phyloP scores from a whole-genome alignment of 495 filamentous ascomycete genomes.

The Podospora sp. region DNA sequence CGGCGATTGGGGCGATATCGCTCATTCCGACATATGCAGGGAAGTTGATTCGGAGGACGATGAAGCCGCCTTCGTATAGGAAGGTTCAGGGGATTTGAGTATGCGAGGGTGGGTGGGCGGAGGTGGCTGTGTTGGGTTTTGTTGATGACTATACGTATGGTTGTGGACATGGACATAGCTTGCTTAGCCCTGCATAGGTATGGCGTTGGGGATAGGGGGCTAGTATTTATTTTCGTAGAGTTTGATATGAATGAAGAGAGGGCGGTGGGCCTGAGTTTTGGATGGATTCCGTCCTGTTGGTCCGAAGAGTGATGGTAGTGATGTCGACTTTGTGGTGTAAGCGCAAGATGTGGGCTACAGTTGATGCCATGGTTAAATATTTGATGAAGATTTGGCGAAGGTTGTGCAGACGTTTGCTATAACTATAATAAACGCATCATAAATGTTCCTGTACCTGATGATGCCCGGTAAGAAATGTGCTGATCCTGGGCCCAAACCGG shows the following conservation, averaged over 20 bases:
- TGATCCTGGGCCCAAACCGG: too few relatives aligned
- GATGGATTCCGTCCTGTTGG: not conserved
- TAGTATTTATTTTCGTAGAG: not conserved
- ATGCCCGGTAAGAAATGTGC: too few relatives aligned
- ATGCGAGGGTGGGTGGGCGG: constrained; percentile 6
- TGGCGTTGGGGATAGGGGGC: not conserved
- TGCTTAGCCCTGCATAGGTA: not conserved
- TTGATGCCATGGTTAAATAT: too few relatives aligned
- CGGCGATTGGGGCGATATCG: constrained; percentile 73
- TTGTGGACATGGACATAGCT: constrained; percentile 3
- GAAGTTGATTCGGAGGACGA: constrained; percentile 78
- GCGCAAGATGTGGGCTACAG: too few relatives aligned
- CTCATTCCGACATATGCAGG: constrained; percentile 83
- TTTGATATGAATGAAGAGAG: not conserved
- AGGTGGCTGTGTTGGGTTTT: constrained; percentile 16
- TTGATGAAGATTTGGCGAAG: too few relatives aligned
- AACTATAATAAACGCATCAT: too few relatives aligned
- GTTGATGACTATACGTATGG: constrained; percentile 10
- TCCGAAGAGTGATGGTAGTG: not conserved
- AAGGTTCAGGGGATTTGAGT: constrained; percentile 76
- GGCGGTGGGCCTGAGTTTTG: not conserved
- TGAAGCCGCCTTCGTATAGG: constrained; percentile 91
- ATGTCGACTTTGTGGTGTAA: not conserved
- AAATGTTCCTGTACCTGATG: too few relatives aligned
- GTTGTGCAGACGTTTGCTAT: too few relatives aligned